phyloP scores from a whole-genome alignment of 1,139 yeast species.

The Lodderomyces elongisporus region DNA sequence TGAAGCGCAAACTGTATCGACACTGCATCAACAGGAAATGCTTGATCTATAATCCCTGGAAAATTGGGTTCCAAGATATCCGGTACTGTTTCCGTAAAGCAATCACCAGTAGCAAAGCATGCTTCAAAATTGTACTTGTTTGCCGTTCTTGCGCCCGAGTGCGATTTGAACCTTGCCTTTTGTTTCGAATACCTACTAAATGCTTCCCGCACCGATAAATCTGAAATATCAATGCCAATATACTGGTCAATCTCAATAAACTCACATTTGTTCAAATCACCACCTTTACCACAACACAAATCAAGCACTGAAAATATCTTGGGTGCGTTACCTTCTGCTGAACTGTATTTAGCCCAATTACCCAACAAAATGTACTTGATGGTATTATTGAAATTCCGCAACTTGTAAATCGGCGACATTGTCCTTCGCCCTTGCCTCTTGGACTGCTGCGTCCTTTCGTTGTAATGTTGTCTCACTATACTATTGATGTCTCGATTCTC shows the following conservation, averaged over 20 bases:
- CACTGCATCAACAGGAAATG: constrained; percentile 83
- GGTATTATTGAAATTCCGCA: constrained; percentile 87
- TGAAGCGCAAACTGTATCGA: constrained; percentile 90
- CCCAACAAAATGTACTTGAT: constrained; percentile 84
- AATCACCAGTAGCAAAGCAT: constrained; percentile 87
- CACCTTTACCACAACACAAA: constrained; percentile 97
- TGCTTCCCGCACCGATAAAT: constrained; percentile 83
- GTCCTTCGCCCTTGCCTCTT: constrained; percentile 57
- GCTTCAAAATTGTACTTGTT: constrained; percentile 59
- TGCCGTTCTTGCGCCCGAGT: constrained; percentile 30
- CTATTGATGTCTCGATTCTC: constrained; percentile 43
- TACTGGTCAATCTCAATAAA: constrained; percentile 68
- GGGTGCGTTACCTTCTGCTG: constrained; percentile 32
- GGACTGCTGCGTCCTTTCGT: constrained; percentile 72
- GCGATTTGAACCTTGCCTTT: constrained; percentile 31
- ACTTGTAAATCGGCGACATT: constrained; percentile 76
- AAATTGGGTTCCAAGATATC: constrained; percentile 63
- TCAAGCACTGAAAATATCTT: constrained; percentile 54
- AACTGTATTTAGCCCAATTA: constrained; percentile 48
- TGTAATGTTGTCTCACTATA: constrained; percentile 78
- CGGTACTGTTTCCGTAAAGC: constrained; percentile 67
- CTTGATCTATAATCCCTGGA: constrained; percentile 49
- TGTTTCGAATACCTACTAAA: constrained; percentile 58
- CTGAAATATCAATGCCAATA: constrained; percentile 89
- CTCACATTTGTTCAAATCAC: constrained; percentile 88